Conservation (phyloP, 2,329 filamentous ascomycete species). For the Trichoderma asperellum region DNA sequence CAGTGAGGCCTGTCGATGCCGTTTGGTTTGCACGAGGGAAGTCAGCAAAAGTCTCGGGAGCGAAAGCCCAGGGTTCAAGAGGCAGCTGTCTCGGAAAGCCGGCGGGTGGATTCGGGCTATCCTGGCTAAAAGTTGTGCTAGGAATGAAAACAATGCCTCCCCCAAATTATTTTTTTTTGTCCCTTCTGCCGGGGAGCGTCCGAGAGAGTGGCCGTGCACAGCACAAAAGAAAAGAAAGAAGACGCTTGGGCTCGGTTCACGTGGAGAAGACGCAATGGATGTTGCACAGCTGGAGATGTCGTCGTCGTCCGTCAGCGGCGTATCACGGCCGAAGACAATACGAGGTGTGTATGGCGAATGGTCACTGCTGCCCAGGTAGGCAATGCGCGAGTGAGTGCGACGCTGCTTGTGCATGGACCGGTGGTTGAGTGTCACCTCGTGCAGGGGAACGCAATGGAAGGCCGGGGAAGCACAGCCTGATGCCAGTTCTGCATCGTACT, state of each 20-base stretch:
- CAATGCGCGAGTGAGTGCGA: not conserved
- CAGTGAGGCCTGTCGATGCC: not conserved
- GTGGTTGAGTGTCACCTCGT: not conserved
- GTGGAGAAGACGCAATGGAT: conserved; percentile 4
- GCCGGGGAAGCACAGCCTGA: conserved; percentile 6
- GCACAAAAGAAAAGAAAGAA: not conserved
- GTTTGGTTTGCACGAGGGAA: not conserved
- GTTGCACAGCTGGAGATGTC: conserved; percentile 6
- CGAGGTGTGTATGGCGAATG: not conserved
- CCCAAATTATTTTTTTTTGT: conserved; percentile 9
- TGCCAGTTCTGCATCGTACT: not conserved
- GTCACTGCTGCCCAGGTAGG: no score
- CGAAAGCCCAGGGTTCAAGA: not conserved
- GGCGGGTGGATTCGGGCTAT: conserved; percentile 18
- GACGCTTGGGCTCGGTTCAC: not conserved
- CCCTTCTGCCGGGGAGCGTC: not conserved
- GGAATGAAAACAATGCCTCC: conserved; percentile 24
- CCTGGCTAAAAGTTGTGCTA: conserved; percentile 15
- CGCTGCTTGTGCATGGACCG: not conserved
- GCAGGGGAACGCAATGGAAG: conserved; percentile 22
- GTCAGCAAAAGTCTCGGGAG: not conserved
- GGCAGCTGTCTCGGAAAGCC: not conserved
- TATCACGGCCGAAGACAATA: not conserved
- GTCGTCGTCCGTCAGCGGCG: not conserved
- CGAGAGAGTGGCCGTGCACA: conserved; percentile 7